These are phyloP conservation scores for Malus sieversii DNA, from an alignment of 306 rosid genomes.

Conservation along the genomic window DNA sequence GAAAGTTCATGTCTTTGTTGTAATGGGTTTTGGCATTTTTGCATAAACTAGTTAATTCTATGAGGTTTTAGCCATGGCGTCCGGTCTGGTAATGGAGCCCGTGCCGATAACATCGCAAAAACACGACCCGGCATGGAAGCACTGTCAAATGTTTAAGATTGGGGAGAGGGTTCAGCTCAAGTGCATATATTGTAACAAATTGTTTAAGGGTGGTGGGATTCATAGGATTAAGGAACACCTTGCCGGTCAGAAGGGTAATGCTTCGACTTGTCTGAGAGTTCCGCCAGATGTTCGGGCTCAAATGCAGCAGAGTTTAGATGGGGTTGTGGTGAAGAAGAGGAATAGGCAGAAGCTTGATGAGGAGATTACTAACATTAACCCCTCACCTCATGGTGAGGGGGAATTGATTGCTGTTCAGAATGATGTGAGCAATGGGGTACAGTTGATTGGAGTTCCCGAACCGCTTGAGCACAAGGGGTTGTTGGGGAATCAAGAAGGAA, in stretches of 20 bases:
- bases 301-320: conserved; percentile 80
- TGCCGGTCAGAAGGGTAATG: conserved; percentile 88
- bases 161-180: conserved; percentile 81
- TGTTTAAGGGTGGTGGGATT: conserved; percentile 97
- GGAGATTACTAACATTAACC: conserved; percentile 47
- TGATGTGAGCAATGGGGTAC: conserved; percentile 36
- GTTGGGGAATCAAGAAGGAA: conserved; percentile 37
- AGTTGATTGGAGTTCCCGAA: conserved; percentile 29
- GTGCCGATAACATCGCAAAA: conserved; percentile 74
- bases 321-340: conserved; percentile 74
- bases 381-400: conserved; percentile 29
- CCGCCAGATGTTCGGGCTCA: conserved; percentile 61
- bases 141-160: conserved; percentile 77
- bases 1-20: conserved; percentile 5
- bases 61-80: conserved; percentile 36
- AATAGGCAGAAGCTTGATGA: conserved; percentile 80
- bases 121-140: conserved; percentile 94
- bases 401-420: conserved; percentile 28
- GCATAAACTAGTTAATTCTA: neutral
- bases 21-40: neutral
- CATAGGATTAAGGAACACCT: conserved; percentile 96
- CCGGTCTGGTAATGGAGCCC: conserved; percentile 41
- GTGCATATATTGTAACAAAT: conserved; percentile 69
- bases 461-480: conserved; percentile 30
- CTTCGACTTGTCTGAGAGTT: conserved; percentile 66